These are phyloP conservation scores for Cladorrhinum sp. DNA, from an alignment of 2,329 filamentous ascomycete genomes.

Conservation along the genomic window DNA sequence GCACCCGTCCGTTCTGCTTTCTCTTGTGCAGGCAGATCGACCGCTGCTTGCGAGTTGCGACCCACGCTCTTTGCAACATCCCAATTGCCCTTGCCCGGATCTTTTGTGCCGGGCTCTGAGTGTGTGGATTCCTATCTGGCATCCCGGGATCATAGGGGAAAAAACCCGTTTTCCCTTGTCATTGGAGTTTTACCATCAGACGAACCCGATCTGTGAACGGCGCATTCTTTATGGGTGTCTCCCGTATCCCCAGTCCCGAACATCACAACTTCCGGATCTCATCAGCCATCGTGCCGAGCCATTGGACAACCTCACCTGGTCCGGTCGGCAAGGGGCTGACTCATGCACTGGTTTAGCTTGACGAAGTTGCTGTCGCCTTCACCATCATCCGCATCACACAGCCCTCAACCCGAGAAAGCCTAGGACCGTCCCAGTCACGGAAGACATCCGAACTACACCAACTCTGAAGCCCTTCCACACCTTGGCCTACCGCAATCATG, in stretches of 20 bases:
- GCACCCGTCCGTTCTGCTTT: background rate
- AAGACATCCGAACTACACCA: background rate
- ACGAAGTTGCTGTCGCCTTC: background rate
- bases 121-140: background rate
- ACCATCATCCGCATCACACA: background rate
- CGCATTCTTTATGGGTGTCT: background rate
- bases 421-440: background rate
- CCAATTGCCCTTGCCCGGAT: background rate
- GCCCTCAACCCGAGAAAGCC: background rate
- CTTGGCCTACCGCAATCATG: conserved; percentile 45
- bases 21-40: background rate
- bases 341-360: background rate
- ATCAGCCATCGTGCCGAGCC: background rate
- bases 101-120: background rate
- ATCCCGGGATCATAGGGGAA: background rate
- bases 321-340: background rate
- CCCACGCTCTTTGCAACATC: background rate
- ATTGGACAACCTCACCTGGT: background rate
- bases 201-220: background rate
- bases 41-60: background rate
- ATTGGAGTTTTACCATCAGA: background rate
- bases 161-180: background rate
- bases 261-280: background rate
- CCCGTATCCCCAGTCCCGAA: background rate
- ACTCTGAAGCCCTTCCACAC: background rate